Base-by-base conservation (phyloP, 1,284 basidiomycete genomes). In the Polyporus tsugae region DNA sequence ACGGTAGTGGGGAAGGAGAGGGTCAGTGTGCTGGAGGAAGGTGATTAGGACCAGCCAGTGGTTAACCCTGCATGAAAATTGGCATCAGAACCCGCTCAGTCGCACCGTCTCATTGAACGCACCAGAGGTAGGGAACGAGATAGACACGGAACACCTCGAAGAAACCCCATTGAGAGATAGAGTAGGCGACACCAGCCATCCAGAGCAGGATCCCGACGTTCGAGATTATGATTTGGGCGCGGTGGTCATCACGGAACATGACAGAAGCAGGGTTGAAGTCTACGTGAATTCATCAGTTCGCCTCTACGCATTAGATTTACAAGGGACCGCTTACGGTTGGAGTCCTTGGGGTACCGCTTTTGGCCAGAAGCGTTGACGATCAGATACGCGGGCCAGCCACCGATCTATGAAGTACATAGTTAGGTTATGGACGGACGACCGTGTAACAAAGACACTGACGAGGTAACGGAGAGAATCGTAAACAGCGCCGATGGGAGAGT, bases 11-110 rank as follows among this genome's bases (percentile, higher is more conserved):
- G 97, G 96, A 39, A 99, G 87, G 55, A 93, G 80, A 25, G 96
- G 95, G 83, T 99, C 97, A 76, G 97, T 98, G 87, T 99, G 98
- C 83, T 99, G 98, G 70, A 99, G 87, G 91, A 95, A 97, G 38
- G 95, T 96, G 83, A 97, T 96, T 74, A 95, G 79, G 69, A 97
- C 94, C 65, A 97, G 87, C 95, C 95, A 97, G 86, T 95, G 92
- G 84, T 94, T 94, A 59, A 92, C 81, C 82, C 80, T 79, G 17
- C 2, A 25, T 15, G 60, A 13, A 17, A 62, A 9, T 35, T 36
- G 9, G 17, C 19, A 1, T 60, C 33, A 53, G 36, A 2, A 25
- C 41, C 39, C n/a, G 38, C 22, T 25, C 2, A 38, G 63, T 42
- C 15, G 10, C 2, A 29, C 13, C 0, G n/a, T 42, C 4, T 13